phyloP scores from a whole-genome alignment of 2,329 filamentous ascomycete genomes.

The Neobulgaria alba region DNA sequence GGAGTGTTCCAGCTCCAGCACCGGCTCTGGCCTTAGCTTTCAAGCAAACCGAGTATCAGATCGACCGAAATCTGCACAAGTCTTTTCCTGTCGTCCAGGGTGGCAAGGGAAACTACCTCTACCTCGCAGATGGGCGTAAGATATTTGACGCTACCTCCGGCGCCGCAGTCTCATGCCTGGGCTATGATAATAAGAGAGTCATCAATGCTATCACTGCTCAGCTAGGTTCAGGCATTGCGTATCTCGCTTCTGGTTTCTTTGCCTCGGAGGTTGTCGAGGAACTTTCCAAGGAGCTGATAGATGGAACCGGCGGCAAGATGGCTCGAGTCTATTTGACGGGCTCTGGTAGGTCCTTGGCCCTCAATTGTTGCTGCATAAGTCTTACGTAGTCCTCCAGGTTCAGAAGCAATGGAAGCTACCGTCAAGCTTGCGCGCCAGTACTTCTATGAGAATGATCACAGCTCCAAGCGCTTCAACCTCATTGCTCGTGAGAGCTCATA shows the following conservation, averaged over 20 bases:
- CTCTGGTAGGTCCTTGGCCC: conserved; percentile 38
- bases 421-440: conserved; percentile 62
- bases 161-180: conserved; percentile 63
- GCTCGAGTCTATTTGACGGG: conserved; percentile 46
- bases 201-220: conserved; percentile 50
- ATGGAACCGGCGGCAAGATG: conserved; percentile 38
- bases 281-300: conserved; percentile 32
- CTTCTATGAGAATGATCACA: conserved; percentile 43
- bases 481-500: conserved; percentile 59
- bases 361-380: background rate
- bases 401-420: conserved; percentile 61
- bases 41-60: conserved; percentile 16
- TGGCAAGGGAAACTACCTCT: conserved; percentile 23
- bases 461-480: conserved; percentile 44
- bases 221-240: conserved; percentile 45
- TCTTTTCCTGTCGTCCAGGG: conserved; percentile 21
- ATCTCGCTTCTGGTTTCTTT: conserved; percentile 52
- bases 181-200: conserved; percentile 56
- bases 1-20: conserved; percentile 3
- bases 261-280: conserved; percentile 44
- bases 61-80: conserved; percentile 25
- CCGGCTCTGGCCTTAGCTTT: conserved; percentile 6
- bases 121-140: conserved; percentile 37
- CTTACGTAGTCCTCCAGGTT: conserved; percentile 35
- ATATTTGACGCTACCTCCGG: conserved; percentile 69